These are phyloP conservation scores for Fusarium papillatum DNA, from an alignment of 2,329 filamentous ascomycete species.

Conservation along the genomic window DNA sequence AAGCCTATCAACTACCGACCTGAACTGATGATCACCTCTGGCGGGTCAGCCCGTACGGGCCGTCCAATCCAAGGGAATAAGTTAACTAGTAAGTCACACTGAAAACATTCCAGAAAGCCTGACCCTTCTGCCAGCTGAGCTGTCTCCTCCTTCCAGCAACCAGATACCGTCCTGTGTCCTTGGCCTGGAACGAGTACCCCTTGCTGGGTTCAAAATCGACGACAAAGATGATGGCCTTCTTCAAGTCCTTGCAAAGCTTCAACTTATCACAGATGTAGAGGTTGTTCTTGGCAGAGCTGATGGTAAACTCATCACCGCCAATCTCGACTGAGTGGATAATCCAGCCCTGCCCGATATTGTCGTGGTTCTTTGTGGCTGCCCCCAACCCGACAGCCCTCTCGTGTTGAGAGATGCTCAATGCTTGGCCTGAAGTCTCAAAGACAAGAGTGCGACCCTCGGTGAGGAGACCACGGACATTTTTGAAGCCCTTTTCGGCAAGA, in stretches of 20 bases:
- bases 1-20: background rate
- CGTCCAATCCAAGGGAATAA: background rate
- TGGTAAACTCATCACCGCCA: background rate
- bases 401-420: background rate
- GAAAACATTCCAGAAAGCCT: background rate
- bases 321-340: background rate
- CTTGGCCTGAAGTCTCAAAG: background rate
- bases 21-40: background rate
- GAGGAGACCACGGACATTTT: background rate
- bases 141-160: background rate
- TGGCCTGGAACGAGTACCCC: background rate
- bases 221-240: background rate
- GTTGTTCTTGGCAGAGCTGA: background rate
- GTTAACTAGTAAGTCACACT: background rate
- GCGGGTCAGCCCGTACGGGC: background rate
- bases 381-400: background rate
- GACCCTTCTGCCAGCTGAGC: background rate
- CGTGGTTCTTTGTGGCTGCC: background rate
- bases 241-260: background rate
- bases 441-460: background rate
- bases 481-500: background rate
- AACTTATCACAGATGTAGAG: background rate
- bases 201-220: background rate
- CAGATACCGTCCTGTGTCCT: background rate
- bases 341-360: background rate